Conservation (phyloP, 1,284 basidiomycete species). For the Tranzscheliella williamsii region DNA sequence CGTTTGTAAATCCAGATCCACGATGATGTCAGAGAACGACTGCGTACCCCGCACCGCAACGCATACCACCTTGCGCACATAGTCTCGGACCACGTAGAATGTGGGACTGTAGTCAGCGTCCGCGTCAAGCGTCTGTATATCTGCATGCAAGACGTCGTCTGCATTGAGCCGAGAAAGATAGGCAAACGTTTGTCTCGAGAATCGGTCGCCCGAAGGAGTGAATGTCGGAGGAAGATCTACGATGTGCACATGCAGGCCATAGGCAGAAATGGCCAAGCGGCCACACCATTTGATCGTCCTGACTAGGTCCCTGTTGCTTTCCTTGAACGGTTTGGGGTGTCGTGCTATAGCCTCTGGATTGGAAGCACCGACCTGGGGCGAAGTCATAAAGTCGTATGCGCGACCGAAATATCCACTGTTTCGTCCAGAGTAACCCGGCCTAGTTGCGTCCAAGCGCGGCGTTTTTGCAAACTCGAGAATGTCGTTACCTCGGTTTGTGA, state of each 20-base stretch:
- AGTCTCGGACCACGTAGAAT: constrained; percentile 57
- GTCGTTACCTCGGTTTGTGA: constrained; percentile 52
- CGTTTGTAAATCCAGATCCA: constrained; percentile 56
- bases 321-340: constrained; percentile 12
- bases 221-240: constrained; percentile 55
- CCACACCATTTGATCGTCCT: constrained; percentile 57
- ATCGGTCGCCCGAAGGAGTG: constrained; percentile 55
- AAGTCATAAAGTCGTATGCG: constrained; percentile 34
- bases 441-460: constrained; percentile 25
- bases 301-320: constrained; percentile 37
- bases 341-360: constrained; percentile 1
- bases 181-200: constrained; percentile 57
- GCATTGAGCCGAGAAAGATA: constrained; percentile 54
- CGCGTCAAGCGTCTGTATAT: constrained; percentile 56
- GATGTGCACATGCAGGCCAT: constrained; percentile 44
- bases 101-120: constrained; percentile 56
- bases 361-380: constrained; percentile 25
- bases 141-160: constrained; percentile 58
- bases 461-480: constrained; percentile 57
- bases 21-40: constrained; percentile 58
- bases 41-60: constrained; percentile 58
- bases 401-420: constrained; percentile 38
- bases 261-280: constrained; percentile 57
- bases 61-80: constrained; percentile 52
- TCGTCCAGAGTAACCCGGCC: constrained; percentile 15